Evolutionary conservation across 2,329 filamentous ascomycete genomes (phyloP), one percentile per base, ranked within the genome.

Genomic region (Epichloe glyceriae): DNA sequence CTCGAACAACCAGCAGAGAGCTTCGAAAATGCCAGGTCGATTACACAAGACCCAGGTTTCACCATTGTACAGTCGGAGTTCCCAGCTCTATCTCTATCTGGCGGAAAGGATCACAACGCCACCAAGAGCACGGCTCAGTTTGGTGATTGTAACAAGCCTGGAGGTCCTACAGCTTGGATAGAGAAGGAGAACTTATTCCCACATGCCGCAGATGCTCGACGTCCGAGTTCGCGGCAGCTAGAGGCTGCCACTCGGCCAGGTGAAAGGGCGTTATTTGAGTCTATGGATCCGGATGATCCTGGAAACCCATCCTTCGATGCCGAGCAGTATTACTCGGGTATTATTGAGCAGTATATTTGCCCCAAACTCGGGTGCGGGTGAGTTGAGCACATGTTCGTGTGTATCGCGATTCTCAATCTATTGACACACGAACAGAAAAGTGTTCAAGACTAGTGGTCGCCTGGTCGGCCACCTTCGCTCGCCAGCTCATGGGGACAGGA

Each of bases 321-420:
- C 1, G 62, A 67, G 2, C 63, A 65, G 5, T 82, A 80, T 65
- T 71, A 61, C 50, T 65, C 73, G 40, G 49, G 62, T 0, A 61
- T 70, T 33, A 64, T 68, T 1, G 60, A 65, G 44, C 68, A 65
- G 46, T 85, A 71, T 64, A 67, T 63, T 50, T 85, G 81, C 50
- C 80, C 80, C 0, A 71, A 75, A 50, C 54, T 56, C 1, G 56
- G 61, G 3, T 84, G 81, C 71, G 64, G 66, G 71, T 78, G 67
- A 67, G 70, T 63, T 4, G 2, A n/a, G 5, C 17, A 8, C 12
- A 4, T 17, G 2, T 15, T 34, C 10, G 39, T 19, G 34, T 37
- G 33, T 2, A 2, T 33, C n/a, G 30, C 30, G 30, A 10, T 30
- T 30, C 30, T 30, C 30, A 30, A 30, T 35, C 14, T 5, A 5